phyloP scores from a whole-genome alignment of 176 grass and related monocot species.

The Pharus latifolius region DNA sequence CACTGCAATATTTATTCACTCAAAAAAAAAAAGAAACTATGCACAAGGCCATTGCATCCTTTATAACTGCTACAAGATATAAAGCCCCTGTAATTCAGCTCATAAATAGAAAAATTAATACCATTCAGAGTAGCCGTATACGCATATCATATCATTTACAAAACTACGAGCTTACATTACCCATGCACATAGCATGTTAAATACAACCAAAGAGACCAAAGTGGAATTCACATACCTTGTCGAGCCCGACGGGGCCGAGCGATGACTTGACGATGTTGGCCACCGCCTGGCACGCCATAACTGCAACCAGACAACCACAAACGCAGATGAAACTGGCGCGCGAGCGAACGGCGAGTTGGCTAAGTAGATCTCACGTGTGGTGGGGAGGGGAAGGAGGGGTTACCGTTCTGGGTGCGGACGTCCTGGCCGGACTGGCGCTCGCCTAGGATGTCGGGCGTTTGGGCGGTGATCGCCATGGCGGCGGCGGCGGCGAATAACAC shows the following conservation, averaged over 20 bases:
- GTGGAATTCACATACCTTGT: slow-evolving; percentile 43
- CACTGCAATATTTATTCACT: too few species aligned
- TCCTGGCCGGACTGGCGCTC: slow-evolving; percentile 94
- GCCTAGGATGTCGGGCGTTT: slow-evolving; percentile 71
- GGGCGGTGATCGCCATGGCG: slow-evolving; percentile 51
- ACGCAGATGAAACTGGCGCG: neutral
- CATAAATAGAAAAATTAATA: neutral
- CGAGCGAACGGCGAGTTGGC: neutral
- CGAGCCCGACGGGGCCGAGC: slow-evolving; percentile 80
- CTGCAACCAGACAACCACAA: slow-evolving; percentile 23
- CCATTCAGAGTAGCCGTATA: neutral
- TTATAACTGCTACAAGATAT: too few species aligned
- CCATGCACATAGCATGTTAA: neutral
- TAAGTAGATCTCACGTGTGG: slow-evolving; percentile 18
- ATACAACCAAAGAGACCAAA: neutral
- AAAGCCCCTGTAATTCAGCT: too few species aligned
- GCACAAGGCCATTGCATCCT: too few species aligned
- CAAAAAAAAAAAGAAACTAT: too few species aligned
- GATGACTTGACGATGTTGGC: slow-evolving; percentile 91
- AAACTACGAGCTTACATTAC: neutral
- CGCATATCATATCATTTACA: neutral
- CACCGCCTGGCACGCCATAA: slow-evolving; percentile 78
- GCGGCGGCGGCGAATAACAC: slow-evolving; percentile 5
- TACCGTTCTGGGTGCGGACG: slow-evolving; percentile 89
- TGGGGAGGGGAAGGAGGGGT: neutral